Percentiles rank a stretch among this genome's conserved stretches.
phyloP scores from a whole-genome alignment of 805 yeast species.

The Candida ficus region DNA sequence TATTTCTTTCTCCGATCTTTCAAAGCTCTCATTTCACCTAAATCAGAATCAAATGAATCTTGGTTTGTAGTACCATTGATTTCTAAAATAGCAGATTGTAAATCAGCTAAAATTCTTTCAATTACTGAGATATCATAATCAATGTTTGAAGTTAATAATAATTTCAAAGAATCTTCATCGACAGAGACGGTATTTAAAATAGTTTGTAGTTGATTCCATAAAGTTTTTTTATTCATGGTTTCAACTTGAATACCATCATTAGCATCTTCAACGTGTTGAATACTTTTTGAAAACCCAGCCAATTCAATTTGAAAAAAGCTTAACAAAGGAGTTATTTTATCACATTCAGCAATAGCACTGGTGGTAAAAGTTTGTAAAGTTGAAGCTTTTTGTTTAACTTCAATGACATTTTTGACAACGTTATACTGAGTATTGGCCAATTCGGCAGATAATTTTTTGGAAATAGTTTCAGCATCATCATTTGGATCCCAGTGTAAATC shows the following conservation, averaged over 20 bases:
- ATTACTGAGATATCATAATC: conserved; percentile 42
- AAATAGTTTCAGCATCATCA: conserved; percentile 57
- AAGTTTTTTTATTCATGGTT: conserved; percentile 71
- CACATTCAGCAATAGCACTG: conserved; percentile 47
- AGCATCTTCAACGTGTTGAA: conserved; percentile 65
- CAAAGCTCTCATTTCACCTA: conserved; percentile 68
- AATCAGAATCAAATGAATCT: conserved; percentile 31
- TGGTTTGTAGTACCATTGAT: conserved; percentile 37
- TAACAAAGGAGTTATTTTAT: conserved; percentile 47
- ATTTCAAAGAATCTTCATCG: conserved; percentile 46
- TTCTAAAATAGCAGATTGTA: conserved; percentile 62
- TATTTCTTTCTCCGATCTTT: conserved; percentile 58
- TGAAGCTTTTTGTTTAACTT: conserved; percentile 40
- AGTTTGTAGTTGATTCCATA: conserved; percentile 65
- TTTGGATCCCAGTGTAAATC: conserved; percentile 72
- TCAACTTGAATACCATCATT: conserved; percentile 81
- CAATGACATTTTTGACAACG: conserved; percentile 51
- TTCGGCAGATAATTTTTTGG: conserved; percentile 53
- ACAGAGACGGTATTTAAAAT: conserved; percentile 67
- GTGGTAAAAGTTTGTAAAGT: conserved; percentile 38
- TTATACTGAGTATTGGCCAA: conserved; percentile 57
- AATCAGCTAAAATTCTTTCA: conserved; percentile 50
- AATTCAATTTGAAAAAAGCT: conserved; percentile 57
- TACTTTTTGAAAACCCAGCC: conserved; percentile 59
- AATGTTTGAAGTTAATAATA: conserved; percentile 43